phyloP scores from a whole-genome alignment of 202 grass and related monocot species.

The Alloteropsis angusta region DNA sequence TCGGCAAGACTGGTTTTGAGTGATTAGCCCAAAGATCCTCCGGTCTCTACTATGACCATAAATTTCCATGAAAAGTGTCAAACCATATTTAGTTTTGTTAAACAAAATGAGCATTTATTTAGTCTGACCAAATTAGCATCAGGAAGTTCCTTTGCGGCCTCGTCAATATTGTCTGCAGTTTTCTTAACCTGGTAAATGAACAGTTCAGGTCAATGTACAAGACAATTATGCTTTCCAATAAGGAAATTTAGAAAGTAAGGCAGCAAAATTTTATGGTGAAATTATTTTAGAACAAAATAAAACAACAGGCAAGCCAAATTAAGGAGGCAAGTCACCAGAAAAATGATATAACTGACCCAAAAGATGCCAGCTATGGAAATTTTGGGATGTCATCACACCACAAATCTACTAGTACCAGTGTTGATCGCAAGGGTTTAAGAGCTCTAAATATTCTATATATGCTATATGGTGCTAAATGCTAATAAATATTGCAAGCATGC shows the following conservation, averaged over 20 bases:
- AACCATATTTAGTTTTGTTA: neutral
- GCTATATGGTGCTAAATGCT: neutral
- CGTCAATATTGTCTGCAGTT: conserved; percentile 85
- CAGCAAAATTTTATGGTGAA: neutral
- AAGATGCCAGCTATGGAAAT: neutral
- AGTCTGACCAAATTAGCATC: conserved; percentile 85
- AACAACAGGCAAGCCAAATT: neutral
- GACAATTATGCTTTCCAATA: neutral
- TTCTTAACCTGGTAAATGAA: conserved; percentile 60
- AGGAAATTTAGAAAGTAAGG: neutral
- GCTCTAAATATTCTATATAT: neutral
- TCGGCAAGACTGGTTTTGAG: conserved; percentile 68
- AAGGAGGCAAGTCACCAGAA: neutral
- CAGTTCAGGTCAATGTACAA: neutral
- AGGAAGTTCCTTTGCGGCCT: conserved; percentile 90
- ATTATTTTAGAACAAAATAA: neutral
- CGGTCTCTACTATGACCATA: conserved; percentile 38
- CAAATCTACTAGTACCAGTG: neutral
- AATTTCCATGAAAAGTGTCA: conserved; percentile 20
- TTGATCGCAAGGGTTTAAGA: neutral
- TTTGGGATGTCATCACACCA: neutral
- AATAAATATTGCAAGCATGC: neutral
- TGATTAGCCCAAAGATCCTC: conserved; percentile 98
- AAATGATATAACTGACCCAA: neutral
- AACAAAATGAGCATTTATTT: conserved; percentile 23